These are phyloP conservation scores for Letharia columbiana DNA, from an alignment of 495 filamentous ascomycete species.

Conservation along the genomic window DNA sequence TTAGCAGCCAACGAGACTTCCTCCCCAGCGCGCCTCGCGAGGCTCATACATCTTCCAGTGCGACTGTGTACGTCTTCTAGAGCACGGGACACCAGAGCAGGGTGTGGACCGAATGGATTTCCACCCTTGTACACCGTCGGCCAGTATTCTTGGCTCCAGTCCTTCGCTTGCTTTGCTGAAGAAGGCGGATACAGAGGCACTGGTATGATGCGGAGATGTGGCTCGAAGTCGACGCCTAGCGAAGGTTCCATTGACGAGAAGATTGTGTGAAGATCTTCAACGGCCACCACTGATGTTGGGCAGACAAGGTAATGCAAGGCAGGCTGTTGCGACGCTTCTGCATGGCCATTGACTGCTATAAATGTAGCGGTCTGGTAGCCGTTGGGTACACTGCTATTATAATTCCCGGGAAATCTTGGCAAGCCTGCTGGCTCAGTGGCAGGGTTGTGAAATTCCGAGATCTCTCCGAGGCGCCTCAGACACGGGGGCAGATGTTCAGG, in stretches of 20 bases:
- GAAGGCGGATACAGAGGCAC: constrained; percentile 72
- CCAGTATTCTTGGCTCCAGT: constrained; percentile 75
- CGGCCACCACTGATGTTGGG: constrained; percentile 32
- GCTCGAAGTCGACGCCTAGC: constrained; percentile 32
- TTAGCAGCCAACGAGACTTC: constrained; percentile 46
- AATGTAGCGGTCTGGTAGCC: background rate
- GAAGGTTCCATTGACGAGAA: constrained; percentile 27
- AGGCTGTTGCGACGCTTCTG: background rate
- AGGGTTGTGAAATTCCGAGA: too few species aligned
- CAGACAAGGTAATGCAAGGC: constrained; percentile 38
- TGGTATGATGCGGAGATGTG: constrained; percentile 42
- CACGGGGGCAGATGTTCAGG: constrained; percentile 53
- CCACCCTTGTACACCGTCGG: constrained; percentile 78
- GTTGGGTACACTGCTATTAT: too few species aligned
- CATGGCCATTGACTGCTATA: constrained; percentile 20
- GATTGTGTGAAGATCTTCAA: constrained; percentile 38
- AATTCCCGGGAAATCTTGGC: constrained; percentile 21
- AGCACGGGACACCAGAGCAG: constrained; percentile 42
- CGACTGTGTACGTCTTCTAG: constrained; percentile 47
- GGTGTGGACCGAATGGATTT: constrained; percentile 68
- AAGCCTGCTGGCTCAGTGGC: constrained; percentile 11
- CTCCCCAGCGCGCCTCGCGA: constrained; percentile 56
- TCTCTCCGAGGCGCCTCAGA: constrained; percentile 30
- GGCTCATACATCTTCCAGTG: constrained; percentile 51
- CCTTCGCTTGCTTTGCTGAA: constrained; percentile 61